Evolutionary conservation across 176 grass and related monocot species (phyloP).

Genomic region (Pharus latifolius): DNA sequence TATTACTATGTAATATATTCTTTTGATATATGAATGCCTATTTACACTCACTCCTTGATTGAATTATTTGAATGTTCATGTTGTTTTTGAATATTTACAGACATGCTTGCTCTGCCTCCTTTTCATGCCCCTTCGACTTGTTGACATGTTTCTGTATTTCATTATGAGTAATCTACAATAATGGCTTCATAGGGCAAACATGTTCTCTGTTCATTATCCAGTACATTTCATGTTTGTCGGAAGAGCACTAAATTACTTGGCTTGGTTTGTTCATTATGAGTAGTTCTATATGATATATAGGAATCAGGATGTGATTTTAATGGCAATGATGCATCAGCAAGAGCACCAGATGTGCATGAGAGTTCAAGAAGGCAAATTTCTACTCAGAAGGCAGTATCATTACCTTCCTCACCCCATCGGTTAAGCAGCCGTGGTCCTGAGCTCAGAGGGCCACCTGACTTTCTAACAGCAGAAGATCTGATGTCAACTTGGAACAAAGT

Average conservation of each 20-base stretch:
- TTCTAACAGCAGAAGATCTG: slow-evolving; percentile 53
- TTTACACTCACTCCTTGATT: too few relatives aligned
- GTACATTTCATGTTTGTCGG: background rate
- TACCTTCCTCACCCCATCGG: slow-evolving; percentile 84
- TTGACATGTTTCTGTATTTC: background rate
- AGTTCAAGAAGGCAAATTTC: slow-evolving; percentile 48
- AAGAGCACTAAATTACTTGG: background rate
- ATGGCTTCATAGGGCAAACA: background rate
- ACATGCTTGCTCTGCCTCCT: background rate
- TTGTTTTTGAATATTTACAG: too few relatives aligned
- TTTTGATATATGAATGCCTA: background rate
- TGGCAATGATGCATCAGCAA: slow-evolving; percentile 30
- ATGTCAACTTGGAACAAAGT: slow-evolving; percentile 79
- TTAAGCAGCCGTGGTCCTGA: slow-evolving; percentile 44
- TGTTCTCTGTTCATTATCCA: background rate
- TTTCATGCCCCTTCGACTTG: background rate
- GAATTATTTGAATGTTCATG: too few relatives aligned
- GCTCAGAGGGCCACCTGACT: slow-evolving; percentile 48
- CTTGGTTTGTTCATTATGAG: slow-evolving; percentile 11
- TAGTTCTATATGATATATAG: slow-evolving; percentile 29
- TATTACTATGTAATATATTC: background rate
- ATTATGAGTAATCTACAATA: background rate
- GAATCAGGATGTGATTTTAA: slow-evolving; percentile 30
- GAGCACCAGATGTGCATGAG: slow-evolving; percentile 23
- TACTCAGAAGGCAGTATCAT: slow-evolving; percentile 75